Base-by-base conservation (phyloP, 768 basidiomycete genomes). In the Melanogaster broomeanus region DNA sequence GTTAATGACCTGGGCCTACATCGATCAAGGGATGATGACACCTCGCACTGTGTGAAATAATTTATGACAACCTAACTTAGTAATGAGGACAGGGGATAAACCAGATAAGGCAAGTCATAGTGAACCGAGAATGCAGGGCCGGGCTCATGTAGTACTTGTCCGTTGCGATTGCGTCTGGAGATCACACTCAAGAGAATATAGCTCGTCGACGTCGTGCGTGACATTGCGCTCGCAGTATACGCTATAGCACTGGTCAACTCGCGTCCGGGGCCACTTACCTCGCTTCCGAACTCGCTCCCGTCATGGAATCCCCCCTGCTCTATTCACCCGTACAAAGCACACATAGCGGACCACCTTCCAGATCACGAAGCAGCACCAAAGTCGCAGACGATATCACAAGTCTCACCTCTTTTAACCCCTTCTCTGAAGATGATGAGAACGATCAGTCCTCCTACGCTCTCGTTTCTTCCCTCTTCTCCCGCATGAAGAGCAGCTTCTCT, bases 381-480 rank as follows among this genome's bases (percentile, higher is more conserved):
- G 67, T 73, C 9, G 67, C 55, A 18, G 75, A 85, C 45, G 90
- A 90, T 74, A 78, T 85, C 39, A 78, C 80, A 40, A 82, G 84
- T 62, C 72, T 94, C 50, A 94, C 93, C 25, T 89, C 89, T 44
- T 92, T 88, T 77, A 93, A 93, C 66, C 90, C 90, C 6, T 94
- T 93, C 74, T 84, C 88, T n/a, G 90, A 92, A 64, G 93, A 94
- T 66, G 91, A 93, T 64, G 92, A 93, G 69, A 82, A 90, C 64
- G 91, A 93, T 58, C 87, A 90, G 60, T 87, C 90, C 8, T 92
- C 89, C 15, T 92, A 91, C 66, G 85, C 89, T 7, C 76, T 93
- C 48, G 87, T 93, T 51, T 84, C 89, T 0, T 89, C 88, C 19
- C 74, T 94, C 24, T 79, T 93, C 49, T 90, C 85, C 28, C 83